Base-by-base conservation (phyloP, 441 rosid species). In the Adansonia madagascariensis region DNA sequence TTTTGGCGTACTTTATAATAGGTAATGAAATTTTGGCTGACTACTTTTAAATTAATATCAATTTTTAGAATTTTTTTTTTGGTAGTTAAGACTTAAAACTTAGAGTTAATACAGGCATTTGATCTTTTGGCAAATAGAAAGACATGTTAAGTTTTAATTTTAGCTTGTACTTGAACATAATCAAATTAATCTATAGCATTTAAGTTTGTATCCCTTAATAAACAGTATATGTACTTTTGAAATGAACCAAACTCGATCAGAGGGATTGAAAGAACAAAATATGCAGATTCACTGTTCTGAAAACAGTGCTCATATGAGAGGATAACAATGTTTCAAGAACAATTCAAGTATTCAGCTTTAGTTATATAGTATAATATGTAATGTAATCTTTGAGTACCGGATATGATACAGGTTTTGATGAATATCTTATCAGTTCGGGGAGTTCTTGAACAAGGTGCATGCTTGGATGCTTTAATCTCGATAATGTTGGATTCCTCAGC, bases 391-490 rank as follows among this genome's bases (percentile, higher is more conserved):
- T 6, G 55, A 66, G 41, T 43, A 1, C 44, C 72, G 39, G 44
- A 14, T 53, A 8, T 70, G 67, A 44, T 85, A 78, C 78, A 93
- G 99, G 89, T 92, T 80, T 88, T 95, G 88, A 92, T 94, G 95
- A 91, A 88, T 85, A 80, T 94, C 60, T 83, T 95, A 73, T 88
- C 98, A 50, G 89, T 87, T 63, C 86, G 91, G 70, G 95, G 97
- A 78, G 95, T 84, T 8, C 82, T 83, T 68, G 98, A 89, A 81
- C 94, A 91, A 90, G 94, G 94, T 73, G 97, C 95, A 39, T 94
- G 99, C 82, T 85, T 95, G 83, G 99, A 95, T 85, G 94, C 98
- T 76, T 82, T 94, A 67, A 87, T 92, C 77, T 86, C 99, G 44
- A 84, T 94, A 76, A 88, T 94, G 92, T 64, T 95, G 76, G 98